Percentiles rank a stretch among this genome's conserved stretches.
phyloP scores from a whole-genome alignment of 2,329 filamentous ascomycete species.

The Nothomitra cinnamomea region DNA sequence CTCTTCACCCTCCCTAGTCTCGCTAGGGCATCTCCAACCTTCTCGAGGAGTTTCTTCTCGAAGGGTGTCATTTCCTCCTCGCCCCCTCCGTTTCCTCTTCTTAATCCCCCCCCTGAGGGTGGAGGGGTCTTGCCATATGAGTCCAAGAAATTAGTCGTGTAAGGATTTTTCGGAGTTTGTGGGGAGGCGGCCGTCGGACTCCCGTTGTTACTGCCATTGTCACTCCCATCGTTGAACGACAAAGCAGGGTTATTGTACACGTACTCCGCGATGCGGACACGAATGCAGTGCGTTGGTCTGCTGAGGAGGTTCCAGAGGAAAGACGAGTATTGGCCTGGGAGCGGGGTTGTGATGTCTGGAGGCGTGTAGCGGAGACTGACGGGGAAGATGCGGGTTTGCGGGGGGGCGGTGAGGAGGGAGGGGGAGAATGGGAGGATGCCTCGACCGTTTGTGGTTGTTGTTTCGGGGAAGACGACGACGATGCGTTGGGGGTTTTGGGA shows the following conservation, averaged over 20 bases:
- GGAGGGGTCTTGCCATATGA: slow-evolving; percentile 18
- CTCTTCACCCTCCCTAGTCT: slow-evolving; percentile 74
- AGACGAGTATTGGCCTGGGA: slow-evolving; percentile 52
- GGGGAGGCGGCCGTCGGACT: slow-evolving; percentile 15
- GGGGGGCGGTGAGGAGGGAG: slow-evolving; percentile 49
- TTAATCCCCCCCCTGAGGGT: neutral
- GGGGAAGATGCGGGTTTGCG: slow-evolving; percentile 66
- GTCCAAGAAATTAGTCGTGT: slow-evolving; percentile 30
- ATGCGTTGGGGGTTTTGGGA: slow-evolving; percentile 53
- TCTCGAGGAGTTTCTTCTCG: slow-evolving; percentile 58
- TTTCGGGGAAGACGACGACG: slow-evolving; percentile 83
- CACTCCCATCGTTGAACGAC: slow-evolving; percentile 6
- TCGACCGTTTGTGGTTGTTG: slow-evolving; percentile 82
- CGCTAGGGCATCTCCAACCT: slow-evolving; percentile 72
- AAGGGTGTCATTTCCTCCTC: slow-evolving; percentile 24
- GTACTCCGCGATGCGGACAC: slow-evolving; percentile 73
- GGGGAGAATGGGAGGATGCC: slow-evolving; percentile 75
- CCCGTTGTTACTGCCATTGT: slow-evolving; percentile 8
- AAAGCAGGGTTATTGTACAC: slow-evolving; percentile 27
- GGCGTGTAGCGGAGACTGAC: slow-evolving; percentile 81
- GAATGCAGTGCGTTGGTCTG: slow-evolving; percentile 72
- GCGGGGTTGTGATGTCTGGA: slow-evolving; percentile 74
- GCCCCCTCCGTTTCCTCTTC: slow-evolving; percentile 12
- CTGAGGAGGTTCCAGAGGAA: slow-evolving; percentile 82
- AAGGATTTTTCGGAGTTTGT: slow-evolving; percentile 18